Conservation (phyloP, 495 filamentous ascomycete species). For the Astrocystis sublimbata region DNA sequence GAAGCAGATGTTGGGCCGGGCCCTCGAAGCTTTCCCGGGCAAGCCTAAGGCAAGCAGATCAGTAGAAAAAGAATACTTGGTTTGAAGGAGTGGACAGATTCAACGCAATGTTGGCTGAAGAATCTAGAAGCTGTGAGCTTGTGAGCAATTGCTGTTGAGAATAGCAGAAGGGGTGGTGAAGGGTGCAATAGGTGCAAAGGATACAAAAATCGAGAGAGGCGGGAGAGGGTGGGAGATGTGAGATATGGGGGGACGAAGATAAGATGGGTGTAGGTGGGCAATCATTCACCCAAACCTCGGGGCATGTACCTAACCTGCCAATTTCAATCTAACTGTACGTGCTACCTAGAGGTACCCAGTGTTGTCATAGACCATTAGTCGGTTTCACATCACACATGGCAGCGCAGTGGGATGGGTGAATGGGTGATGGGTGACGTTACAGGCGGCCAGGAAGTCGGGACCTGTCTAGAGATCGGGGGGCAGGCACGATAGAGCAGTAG, state of each 20-base stretch:
- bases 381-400: conserved; percentile 6
- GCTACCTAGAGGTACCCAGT: too few relatives aligned
- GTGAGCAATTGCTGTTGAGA: not conserved
- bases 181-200: conserved; percentile 4
- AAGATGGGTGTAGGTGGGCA: not conserved
- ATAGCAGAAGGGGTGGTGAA: not conserved
- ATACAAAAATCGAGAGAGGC: too few relatives aligned
- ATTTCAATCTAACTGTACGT: too few relatives aligned
- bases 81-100: conserved; percentile 11
- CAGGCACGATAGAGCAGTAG: not conserved
- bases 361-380: too few relatives aligned
- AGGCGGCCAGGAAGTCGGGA: conserved; percentile 15
- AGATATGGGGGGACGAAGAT: not conserved
- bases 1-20: not conserved
- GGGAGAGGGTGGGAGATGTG: not conserved
- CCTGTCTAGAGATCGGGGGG: not conserved
- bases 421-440: too few relatives aligned
- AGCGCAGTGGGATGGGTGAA: not conserved
- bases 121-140: not conserved
- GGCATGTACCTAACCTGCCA: too few relatives aligned
- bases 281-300: too few relatives aligned
- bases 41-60: not conserved
- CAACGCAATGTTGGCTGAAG: not conserved
- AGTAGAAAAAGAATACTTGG: not conserved
- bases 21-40: not conserved